These are phyloP conservation scores for Didymella pomorum DNA, from an alignment of 2,329 filamentous ascomycete genomes.

Conservation along the genomic window DNA sequence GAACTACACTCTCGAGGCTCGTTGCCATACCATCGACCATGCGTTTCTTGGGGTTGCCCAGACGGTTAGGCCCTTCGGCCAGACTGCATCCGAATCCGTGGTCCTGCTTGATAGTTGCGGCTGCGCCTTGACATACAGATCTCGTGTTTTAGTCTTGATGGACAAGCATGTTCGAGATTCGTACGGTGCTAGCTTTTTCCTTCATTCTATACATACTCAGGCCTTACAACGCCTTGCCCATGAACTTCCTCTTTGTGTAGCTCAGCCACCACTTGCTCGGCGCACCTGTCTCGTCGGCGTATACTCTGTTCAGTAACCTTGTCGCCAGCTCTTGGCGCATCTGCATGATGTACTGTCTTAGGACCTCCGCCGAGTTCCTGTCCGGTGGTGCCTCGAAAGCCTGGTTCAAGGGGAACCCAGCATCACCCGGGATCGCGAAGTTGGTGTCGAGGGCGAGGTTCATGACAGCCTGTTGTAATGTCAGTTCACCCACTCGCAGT, in stretches of 20 bases:
- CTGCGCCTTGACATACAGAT: neutral
- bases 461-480: slow-evolving; percentile 71
- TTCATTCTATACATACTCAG: neutral
- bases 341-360: slow-evolving; percentile 90
- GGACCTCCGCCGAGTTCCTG: slow-evolving; percentile 85
- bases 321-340: slow-evolving; percentile 89
- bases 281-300: slow-evolving; percentile 72
- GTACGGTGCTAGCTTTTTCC: neutral
- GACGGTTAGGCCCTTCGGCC: neutral
- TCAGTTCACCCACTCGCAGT: neutral
- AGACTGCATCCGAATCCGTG: neutral
- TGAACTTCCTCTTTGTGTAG: slow-evolving; percentile 99
- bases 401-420: slow-evolving; percentile 92
- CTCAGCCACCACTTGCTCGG: slow-evolving; percentile 94
- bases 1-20: neutral
- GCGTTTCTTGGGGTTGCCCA: neutral
- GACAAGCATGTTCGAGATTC: neutral
- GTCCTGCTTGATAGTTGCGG: neutral
- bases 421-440: slow-evolving; percentile 94
- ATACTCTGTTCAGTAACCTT: slow-evolving; percentile 84
- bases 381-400: slow-evolving; percentile 91
- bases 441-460: slow-evolving; percentile 91
- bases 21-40: neutral
- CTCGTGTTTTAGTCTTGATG: neutral
- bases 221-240: slow-evolving; percentile 75